Percentiles rank a stretch among this genome's conserved stretches.
Conservation (phyloP, 2,329 filamentous ascomycete species). For the Neospermospora avenae region DNA sequence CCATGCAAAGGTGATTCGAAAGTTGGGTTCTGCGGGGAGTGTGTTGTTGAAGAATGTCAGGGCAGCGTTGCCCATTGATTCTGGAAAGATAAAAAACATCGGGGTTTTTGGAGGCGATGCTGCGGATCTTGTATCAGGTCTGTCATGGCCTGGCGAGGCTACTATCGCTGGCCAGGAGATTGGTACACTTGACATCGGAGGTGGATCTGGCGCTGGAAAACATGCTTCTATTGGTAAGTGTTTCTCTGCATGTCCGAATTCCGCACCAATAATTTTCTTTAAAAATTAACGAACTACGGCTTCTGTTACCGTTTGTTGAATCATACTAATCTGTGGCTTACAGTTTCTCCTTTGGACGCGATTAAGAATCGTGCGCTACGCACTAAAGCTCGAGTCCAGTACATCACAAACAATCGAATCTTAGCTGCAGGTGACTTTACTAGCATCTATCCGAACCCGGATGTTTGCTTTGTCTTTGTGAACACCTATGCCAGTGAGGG, state of each 20-base stretch:
- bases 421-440: slow-evolving; percentile 44
- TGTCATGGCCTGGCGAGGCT: no score
- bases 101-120: no score
- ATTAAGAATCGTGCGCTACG: no score
- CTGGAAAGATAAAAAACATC: slow-evolving; percentile 8
- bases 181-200: neutral
- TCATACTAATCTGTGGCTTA: no score
- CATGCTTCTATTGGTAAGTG: slow-evolving; percentile 49
- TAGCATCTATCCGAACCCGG: slow-evolving; percentile 45
- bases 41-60: slow-evolving; percentile 70
- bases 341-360: no score
- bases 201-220: slow-evolving; percentile 47
- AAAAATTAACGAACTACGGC: no score
- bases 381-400: slow-evolving; percentile 57
- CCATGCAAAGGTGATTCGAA: slow-evolving; percentile 32
- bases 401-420: slow-evolving; percentile 41
- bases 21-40: slow-evolving; percentile 54
- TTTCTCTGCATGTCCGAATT: no score
- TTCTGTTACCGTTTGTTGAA: no score
- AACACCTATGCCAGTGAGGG: slow-evolving; percentile 65
- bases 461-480: slow-evolving; percentile 67
- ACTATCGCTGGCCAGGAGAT: neutral
- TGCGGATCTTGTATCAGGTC: no score
- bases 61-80: slow-evolving; percentile 46
- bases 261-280: no score